Percentiles rank a stretch among this genome's conserved stretches.
Evolutionary conservation across 345 rosid genomes (phyloP).

Genomic region (Gossypioides kirkii): DNA sequence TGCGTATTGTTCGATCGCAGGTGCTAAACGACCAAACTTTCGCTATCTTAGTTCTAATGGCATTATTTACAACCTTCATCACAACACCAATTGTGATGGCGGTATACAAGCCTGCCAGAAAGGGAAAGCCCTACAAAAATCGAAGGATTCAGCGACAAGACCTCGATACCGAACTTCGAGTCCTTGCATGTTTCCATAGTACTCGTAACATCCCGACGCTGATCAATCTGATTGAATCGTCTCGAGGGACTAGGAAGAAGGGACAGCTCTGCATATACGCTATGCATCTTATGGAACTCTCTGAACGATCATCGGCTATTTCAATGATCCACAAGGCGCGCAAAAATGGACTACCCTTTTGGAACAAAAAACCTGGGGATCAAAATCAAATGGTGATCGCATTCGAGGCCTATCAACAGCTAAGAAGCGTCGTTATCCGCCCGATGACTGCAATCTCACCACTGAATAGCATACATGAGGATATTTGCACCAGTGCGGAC

Average conservation of each 20-base stretch:
- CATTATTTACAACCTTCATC: slow-evolving; percentile 60
- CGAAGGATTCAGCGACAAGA: slow-evolving; percentile 38
- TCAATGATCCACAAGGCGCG: slow-evolving; percentile 74
- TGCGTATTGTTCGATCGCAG: slow-evolving; percentile 20
- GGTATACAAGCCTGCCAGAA: slow-evolving; percentile 51
- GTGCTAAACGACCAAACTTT: slow-evolving; percentile 57
- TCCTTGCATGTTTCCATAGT: slow-evolving; percentile 53
- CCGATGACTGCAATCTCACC: slow-evolving; percentile 79
- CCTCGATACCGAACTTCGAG: slow-evolving; percentile 29
- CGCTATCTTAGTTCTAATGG: slow-evolving; percentile 60
- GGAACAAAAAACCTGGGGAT: slow-evolving; percentile 44
- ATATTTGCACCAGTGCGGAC: slow-evolving; percentile 59
- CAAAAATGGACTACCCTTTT: slow-evolving; percentile 59
- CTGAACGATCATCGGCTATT: slow-evolving; percentile 72
- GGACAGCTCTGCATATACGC: slow-evolving; percentile 60
- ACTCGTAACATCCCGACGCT: slow-evolving; percentile 48
- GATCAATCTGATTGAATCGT: slow-evolving; percentile 58
- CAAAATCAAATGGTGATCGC: slow-evolving; percentile 56
- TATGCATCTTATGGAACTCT: slow-evolving; percentile 74
- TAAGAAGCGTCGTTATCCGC: slow-evolving; percentile 54
- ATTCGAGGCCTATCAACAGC: slow-evolving; percentile 66
- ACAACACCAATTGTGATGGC: slow-evolving; percentile 64
- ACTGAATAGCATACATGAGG: slow-evolving; percentile 47
- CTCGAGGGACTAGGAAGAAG: slow-evolving; percentile 50
- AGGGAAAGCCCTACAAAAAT: slow-evolving; percentile 30